phyloP scores from a whole-genome alignment of 176 grass and related monocot genomes.

The Juncus inflexus region DNA sequence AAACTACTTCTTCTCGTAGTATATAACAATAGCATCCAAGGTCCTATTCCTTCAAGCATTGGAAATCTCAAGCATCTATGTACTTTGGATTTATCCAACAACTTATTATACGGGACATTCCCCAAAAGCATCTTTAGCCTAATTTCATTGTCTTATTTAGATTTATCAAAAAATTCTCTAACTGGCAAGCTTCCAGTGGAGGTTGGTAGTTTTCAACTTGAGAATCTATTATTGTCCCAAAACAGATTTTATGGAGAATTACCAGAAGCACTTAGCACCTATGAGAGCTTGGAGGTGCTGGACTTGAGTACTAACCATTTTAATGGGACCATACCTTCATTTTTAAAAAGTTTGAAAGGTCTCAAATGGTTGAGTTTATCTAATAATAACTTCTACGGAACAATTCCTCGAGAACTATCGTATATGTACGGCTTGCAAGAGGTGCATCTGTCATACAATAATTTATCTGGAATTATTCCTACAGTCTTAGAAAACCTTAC shows the following conservation, averaged over 20 bases:
- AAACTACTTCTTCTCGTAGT: no score
- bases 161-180: conserved; percentile 36
- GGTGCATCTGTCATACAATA: conserved; percentile 39
- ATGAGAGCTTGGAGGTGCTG: conserved; percentile 32
- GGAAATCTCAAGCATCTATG: no score
- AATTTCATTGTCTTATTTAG: conserved; percentile 11
- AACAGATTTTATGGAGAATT: conserved; percentile 38
- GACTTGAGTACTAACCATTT: conserved; percentile 38
- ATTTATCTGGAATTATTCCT: conserved; percentile 45
- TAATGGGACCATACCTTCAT: conserved; percentile 29
- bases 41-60: no score
- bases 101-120: conserved; percentile 16
- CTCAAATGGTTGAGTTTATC: conserved; percentile 34
- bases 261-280: conserved; percentile 29
- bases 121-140: conserved; percentile 20
- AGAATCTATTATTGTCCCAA: no score
- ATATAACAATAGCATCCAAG: no score
- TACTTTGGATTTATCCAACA: neutral
- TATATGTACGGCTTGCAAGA: conserved; percentile 27
- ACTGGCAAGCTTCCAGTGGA: conserved; percentile 31
- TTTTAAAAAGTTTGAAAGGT: conserved; percentile 34
- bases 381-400: conserved; percentile 35
- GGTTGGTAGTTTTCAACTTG: conserved; percentile 14
- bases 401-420: conserved; percentile 38
- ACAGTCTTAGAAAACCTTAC: conserved; percentile 10